Conservation (phyloP, 1,284 basidiomycete species). For the Ceratorhiza oryzae-sativae region DNA sequence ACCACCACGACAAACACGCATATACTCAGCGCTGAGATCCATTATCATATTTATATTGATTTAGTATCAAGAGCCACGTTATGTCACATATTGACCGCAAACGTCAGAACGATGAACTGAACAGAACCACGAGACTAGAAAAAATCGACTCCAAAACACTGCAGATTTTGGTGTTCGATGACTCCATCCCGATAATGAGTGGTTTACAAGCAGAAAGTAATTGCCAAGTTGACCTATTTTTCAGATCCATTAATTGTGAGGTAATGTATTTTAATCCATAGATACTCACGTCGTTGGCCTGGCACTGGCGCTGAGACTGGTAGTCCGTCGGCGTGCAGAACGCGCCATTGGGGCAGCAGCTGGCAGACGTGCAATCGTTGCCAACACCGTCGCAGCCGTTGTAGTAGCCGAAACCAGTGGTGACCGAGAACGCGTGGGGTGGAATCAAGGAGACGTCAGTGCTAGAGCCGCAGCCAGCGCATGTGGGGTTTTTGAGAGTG, state of each 20-base stretch:
- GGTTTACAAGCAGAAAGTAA: slow-evolving; percentile 43
- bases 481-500: slow-evolving; percentile 54
- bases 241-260: too few species aligned
- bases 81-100: not conserved
- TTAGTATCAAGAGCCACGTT: not conserved
- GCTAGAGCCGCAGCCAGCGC: slow-evolving; percentile 55
- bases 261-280: too few species aligned
- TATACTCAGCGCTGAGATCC: not conserved
- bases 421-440: slow-evolving; percentile 55
- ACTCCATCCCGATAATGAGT: not conserved
- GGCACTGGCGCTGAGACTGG: slow-evolving; percentile 53
- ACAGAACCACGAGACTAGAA: too few species aligned
- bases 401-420: slow-evolving; percentile 56
- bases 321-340: slow-evolving; percentile 51
- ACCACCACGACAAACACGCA: not conserved
- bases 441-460: slow-evolving; percentile 57
- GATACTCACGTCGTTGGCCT: slow-evolving; percentile 52
- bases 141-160: not conserved
- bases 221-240: slow-evolving; percentile 45
- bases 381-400: slow-evolving; percentile 56
- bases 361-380: slow-evolving; percentile 46
- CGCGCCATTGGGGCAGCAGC: slow-evolving; percentile 49
- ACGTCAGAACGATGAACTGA: not conserved
- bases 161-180: not conserved
- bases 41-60: too few species aligned